A percentile compares a stretch with the other conserved stretches of the same genome.
Evolutionary conservation across 2,329 filamentous ascomycete genomes (phyloP).

Genomic region (Orbilia oligospora): DNA sequence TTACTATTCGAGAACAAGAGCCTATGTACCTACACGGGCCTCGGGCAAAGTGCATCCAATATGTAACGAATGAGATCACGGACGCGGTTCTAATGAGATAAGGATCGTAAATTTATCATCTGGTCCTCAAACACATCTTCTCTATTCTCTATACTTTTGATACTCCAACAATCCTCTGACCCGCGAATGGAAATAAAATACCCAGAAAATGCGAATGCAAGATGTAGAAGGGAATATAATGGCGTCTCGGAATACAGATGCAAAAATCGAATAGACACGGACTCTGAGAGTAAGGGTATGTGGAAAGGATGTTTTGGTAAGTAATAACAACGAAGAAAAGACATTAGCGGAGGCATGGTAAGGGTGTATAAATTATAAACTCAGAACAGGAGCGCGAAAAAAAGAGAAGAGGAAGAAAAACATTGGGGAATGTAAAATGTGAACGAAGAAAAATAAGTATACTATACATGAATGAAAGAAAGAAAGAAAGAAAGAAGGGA

Average conservation of each 20-base stretch:
- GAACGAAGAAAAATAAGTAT: conserved; percentile 23
- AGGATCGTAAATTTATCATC: not conserved
- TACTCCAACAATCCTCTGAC: conserved; percentile 8
- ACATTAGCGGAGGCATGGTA: conserved; percentile 20
- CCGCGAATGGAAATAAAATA: not conserved
- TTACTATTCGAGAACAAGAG: not conserved
- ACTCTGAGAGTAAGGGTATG: conserved; percentile 1
- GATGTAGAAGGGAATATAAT: conserved; percentile 1
- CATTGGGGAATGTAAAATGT: not conserved
- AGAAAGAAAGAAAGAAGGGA: not conserved
- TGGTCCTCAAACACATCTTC: not conserved
- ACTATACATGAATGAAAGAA: conserved; percentile 48
- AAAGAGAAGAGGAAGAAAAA: conserved; percentile 6
- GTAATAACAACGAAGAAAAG: conserved; percentile 13
- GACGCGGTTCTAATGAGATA: not conserved
- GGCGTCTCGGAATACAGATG: conserved; percentile 1
- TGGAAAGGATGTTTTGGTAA: conserved; percentile 1
- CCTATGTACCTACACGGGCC: too few relatives aligned
- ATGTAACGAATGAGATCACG: not conserved
- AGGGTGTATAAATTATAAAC: conserved; percentile 12
- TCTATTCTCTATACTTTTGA: conserved; percentile 15
- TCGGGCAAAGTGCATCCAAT: not conserved
- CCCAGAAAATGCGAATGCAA: conserved; percentile 18
- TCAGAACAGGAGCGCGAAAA: conserved; percentile 9
- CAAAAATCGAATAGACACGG: not conserved